These are phyloP conservation scores for Xylogone sp. DNA, from an alignment of 2,329 filamentous ascomycete genomes.

Conservation along the genomic window DNA sequence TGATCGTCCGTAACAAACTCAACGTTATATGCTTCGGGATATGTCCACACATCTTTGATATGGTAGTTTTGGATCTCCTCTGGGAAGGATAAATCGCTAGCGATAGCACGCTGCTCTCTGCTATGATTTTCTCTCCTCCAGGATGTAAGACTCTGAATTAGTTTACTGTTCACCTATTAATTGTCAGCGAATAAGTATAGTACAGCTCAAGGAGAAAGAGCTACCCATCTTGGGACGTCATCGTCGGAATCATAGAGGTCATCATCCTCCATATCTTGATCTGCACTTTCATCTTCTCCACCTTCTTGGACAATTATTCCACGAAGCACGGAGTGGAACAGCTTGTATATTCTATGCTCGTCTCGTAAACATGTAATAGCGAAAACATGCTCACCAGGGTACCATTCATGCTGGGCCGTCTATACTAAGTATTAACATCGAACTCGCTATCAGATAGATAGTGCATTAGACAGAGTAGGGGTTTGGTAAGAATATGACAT, in stretches of 20 bases:
- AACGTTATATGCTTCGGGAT: slow-evolving; percentile 1
- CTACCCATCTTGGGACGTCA: slow-evolving; percentile 4
- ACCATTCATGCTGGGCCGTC: slow-evolving; percentile 2
- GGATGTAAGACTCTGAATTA: slow-evolving; percentile 13
- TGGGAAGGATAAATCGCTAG: slow-evolving; percentile 1
- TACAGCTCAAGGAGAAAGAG: background rate
- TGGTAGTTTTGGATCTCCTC: slow-evolving; percentile 9
- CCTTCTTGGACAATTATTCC: background rate
- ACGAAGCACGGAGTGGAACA: background rate
- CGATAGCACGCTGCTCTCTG: background rate
- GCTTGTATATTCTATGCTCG: background rate
- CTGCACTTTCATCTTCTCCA: slow-evolving; percentile 3
- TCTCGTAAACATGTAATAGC: slow-evolving; percentile 2
- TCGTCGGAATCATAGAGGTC: slow-evolving; percentile 3
- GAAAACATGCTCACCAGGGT: slow-evolving; percentile 2
- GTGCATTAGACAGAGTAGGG: background rate
- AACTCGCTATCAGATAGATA: too few species aligned
- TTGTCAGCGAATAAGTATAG: background rate
- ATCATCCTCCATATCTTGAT: slow-evolving; percentile 7
- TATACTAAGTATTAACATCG: background rate
- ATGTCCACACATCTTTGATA: slow-evolving; percentile 9
- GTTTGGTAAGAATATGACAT: slow-evolving; percentile 6
- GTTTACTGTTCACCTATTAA: slow-evolving; percentile 13
- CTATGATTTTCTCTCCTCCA: slow-evolving; percentile 5
- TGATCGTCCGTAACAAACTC: slow-evolving; percentile 10